These are phyloP conservation scores for Plenodomus lindquistii DNA, from an alignment of 2,329 filamentous ascomycete species.

Conservation along the genomic window DNA sequence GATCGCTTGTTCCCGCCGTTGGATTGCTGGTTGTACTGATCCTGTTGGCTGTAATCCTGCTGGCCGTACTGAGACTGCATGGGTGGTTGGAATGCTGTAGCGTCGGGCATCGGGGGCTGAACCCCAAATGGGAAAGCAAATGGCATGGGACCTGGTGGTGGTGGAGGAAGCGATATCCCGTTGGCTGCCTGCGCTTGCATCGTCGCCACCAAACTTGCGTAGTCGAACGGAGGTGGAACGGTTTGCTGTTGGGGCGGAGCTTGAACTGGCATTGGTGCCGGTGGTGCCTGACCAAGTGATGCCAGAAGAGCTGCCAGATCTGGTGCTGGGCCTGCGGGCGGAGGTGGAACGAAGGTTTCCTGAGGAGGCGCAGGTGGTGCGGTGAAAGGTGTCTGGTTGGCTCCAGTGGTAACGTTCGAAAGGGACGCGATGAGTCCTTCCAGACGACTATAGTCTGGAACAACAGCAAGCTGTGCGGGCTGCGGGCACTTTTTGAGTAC, in stretches of 20 bases:
- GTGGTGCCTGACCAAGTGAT: slow-evolving; percentile 24
- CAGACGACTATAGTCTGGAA: slow-evolving; percentile 28
- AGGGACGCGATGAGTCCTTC: slow-evolving; percentile 37
- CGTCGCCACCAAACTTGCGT: slow-evolving; percentile 28
- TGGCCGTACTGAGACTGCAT: slow-evolving; percentile 24
- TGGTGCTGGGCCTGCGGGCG: slow-evolving; percentile 18
- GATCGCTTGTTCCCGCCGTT: slow-evolving; percentile 43
- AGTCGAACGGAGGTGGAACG: slow-evolving; percentile 20
- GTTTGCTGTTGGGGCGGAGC: slow-evolving; percentile 16
- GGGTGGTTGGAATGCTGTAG: slow-evolving; percentile 11
- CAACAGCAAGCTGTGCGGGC: slow-evolving; percentile 9
- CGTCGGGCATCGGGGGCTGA: slow-evolving; percentile 8
- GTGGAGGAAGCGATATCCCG: slow-evolving; percentile 22
- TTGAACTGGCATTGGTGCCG: slow-evolving; percentile 12
- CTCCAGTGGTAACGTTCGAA: slow-evolving; percentile 10
- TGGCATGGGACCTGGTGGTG: slow-evolving; percentile 22
- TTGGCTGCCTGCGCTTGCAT: slow-evolving; percentile 24
- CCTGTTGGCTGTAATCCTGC: slow-evolving; percentile 31
- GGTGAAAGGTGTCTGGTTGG: slow-evolving; percentile 10
- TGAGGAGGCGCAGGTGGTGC: slow-evolving; percentile 17
- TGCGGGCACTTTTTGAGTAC: slow-evolving; percentile 30
- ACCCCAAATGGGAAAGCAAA: slow-evolving; percentile 16
- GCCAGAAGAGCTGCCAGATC: slow-evolving; percentile 36
- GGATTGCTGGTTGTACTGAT: slow-evolving; percentile 28
- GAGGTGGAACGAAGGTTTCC: slow-evolving; percentile 22